phyloP scores from a whole-genome alignment of 2,329 filamentous ascomycete species.

The Cladobotryum protrusum region DNA sequence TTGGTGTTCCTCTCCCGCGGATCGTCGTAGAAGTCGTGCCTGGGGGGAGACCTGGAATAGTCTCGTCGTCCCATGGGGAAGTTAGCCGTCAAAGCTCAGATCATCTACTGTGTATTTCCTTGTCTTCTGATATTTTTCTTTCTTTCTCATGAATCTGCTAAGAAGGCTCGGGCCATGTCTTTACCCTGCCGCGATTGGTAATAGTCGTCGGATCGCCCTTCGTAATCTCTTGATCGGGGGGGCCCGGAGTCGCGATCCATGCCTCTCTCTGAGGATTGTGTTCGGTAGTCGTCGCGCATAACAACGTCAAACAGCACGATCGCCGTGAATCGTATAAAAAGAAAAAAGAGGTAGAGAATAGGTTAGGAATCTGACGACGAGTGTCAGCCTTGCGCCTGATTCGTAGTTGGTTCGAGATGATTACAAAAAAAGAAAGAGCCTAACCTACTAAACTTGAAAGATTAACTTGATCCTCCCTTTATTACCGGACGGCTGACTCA shows the following conservation, averaged over 20 bases:
- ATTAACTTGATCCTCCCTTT: background rate
- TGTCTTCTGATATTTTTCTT: background rate
- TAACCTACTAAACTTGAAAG: background rate
- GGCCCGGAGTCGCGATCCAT: conserved; percentile 14
- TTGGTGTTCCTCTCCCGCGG: conserved; percentile 23
- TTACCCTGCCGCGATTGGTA: conserved; percentile 47
- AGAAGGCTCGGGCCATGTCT: conserved; percentile 31
- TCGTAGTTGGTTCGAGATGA: background rate
- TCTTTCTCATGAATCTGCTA: conserved; percentile 16
- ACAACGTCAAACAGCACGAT: conserved; percentile 20
- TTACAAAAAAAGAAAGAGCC: background rate
- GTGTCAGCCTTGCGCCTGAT: background rate
- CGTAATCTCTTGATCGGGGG: conserved; percentile 17
- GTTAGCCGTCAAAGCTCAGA: conserved; percentile 37
- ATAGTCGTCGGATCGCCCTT: conserved; percentile 33
- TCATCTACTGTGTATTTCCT: conserved; percentile 9
- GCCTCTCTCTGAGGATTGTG: conserved; percentile 25
- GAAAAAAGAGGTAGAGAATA: background rate
- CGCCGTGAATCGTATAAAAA: background rate
- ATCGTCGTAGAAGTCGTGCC: conserved; percentile 32
- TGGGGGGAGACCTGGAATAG: conserved; percentile 38
- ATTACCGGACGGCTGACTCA: background rate
- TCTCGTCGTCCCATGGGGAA: conserved; percentile 39
- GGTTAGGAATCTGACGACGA: background rate
- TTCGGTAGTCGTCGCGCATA: conserved; percentile 40